phyloP scores from a whole-genome alignment of 2,329 filamentous ascomycete species.

The Aspergillus tamarii region DNA sequence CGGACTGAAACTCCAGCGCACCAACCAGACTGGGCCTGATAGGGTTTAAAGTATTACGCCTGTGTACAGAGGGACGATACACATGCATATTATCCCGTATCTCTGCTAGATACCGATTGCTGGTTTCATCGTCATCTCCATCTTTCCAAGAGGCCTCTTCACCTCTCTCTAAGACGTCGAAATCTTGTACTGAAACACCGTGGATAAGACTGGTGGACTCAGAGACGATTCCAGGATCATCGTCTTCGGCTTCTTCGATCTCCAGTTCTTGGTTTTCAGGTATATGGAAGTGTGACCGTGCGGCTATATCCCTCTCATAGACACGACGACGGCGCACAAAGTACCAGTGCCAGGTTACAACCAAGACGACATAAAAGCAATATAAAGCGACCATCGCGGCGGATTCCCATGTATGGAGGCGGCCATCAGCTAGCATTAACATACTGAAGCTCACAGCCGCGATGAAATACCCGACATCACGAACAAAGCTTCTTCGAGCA shows the following conservation, averaged over 20 bases:
- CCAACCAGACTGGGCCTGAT: constrained; percentile 93
- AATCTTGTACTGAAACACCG: constrained; percentile 63
- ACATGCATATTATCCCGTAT: constrained; percentile 93
- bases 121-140: constrained; percentile 58
- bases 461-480: constrained; percentile 92
- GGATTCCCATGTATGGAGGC: constrained; percentile 86
- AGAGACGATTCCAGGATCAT: constrained; percentile 52
- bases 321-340: constrained; percentile 64
- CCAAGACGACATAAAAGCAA: constrained; percentile 81
- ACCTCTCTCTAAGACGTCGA: constrained; percentile 62
- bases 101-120: constrained; percentile 71
- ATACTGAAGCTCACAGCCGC: constrained; percentile 84
- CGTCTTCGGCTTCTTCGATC: constrained; percentile 59
- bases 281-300: constrained; percentile 73
- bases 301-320: constrained; percentile 69
- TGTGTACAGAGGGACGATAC: constrained; percentile 67
- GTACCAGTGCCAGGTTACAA: constrained; percentile 92
- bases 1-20: constrained; percentile 88
- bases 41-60: constrained; percentile 75
- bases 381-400: constrained; percentile 89
- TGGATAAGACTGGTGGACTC: constrained; percentile 50
- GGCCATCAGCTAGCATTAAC: constrained; percentile 82
- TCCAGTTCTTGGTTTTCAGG: constrained; percentile 63
- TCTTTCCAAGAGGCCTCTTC: constrained; percentile 50
- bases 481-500: constrained; percentile 82